Evolutionary conservation across 2,329 filamentous ascomycete genomes (phyloP).

Genomic region (Cercospora beticola): DNA sequence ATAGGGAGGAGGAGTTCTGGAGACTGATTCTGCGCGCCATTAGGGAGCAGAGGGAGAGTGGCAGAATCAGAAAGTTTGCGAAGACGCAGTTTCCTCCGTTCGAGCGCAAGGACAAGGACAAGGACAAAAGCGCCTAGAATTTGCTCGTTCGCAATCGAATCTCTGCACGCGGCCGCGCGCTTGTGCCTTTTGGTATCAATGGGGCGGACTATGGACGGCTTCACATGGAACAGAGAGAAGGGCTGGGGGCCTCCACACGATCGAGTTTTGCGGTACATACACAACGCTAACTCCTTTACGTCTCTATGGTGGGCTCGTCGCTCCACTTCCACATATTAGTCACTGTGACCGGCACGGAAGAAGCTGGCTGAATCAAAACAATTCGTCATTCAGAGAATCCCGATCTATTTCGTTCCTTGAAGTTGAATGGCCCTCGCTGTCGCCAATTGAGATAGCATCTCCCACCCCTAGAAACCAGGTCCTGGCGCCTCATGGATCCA

Average conservation of each 20-base stretch:
- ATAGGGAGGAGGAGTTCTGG: conserved; percentile 1
- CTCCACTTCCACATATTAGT: background rate
- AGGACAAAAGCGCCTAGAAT: background rate
- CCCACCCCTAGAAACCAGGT: background rate
- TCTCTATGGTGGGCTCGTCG: background rate
- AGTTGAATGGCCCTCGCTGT: background rate
- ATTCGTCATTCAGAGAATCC: background rate
- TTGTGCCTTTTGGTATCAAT: background rate
- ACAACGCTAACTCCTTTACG: background rate
- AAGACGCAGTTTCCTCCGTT: background rate
- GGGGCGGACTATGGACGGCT: background rate
- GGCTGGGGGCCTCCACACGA: background rate
- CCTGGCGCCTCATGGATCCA: background rate
- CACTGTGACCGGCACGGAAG: background rate
- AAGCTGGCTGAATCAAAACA: background rate
- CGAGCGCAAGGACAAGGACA: conserved; percentile 8
- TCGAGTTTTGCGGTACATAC: background rate
- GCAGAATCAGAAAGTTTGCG: background rate
- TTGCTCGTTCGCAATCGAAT: background rate
- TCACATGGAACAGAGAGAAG: background rate
- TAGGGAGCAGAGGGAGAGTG: background rate
- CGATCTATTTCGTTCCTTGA: background rate
- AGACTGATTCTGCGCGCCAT: background rate
- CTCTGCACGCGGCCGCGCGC: background rate
- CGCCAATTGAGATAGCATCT: background rate